Base-by-base conservation (phyloP, 441 rosid genomes). In the Cnidoscolus chayamansa region DNA sequence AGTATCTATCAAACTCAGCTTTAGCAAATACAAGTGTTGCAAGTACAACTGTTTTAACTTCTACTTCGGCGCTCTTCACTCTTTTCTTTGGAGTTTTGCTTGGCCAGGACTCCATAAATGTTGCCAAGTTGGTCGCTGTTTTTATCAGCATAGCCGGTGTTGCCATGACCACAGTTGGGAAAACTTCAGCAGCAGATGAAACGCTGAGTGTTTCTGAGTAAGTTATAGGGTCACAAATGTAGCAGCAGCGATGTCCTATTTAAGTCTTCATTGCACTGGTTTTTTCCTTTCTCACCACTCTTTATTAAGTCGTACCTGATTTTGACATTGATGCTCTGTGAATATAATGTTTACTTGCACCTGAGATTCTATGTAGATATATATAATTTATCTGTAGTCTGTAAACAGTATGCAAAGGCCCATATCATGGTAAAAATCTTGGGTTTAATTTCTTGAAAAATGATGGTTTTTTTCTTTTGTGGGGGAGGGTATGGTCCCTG, bases 61-160 rank as follows among this genome's bases (percentile, higher is more conserved):
- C 91, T 30, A 89, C 94, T 59, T 87, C 91, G 2, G 88, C 86
- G 7, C 87, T 89, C 54, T 89, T 86, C 76, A 84, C 94, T n/a
- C 90, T 89, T 65, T 79, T 84, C 71, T 83, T 87, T 49, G 94
- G 90, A 66, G 87, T 83, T 69, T 79, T 87, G 51, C 88, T 87
- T 2, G 85, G 91, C 30, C 85, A 87, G 75, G 94, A 89, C 71
- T 81, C 86, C 0, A 62, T 89, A 61, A 81, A 68, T 69, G 59
- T 80, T 12, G 75, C 78, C 2, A 89, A 86, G 82, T 87, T 84
- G 80, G 81, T 82, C 25, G 85, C 93, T 65, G 91, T 84, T 76
- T 76, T 87, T 54, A 74, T 87, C 63, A 84, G 90, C 85, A 84
- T 89, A 84, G 77, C 84, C 58, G 91, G 93, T 74, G 90, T 81